Evolutionary conservation across 495 filamentous ascomycete species (phyloP).

Genomic region (Chaetomium cochliodes): DNA sequence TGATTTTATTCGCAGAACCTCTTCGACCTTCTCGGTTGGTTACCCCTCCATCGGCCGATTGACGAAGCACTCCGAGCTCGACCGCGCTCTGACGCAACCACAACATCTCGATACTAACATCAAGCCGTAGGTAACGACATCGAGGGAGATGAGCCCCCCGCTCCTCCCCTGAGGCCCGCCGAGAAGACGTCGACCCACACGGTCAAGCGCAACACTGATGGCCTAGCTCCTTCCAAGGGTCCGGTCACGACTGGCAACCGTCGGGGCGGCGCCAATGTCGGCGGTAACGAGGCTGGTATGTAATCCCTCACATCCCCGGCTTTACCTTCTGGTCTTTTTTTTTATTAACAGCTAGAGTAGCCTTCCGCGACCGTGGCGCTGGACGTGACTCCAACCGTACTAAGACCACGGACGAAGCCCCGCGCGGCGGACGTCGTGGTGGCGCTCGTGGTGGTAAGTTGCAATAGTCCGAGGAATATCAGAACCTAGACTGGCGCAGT

Average conservation of each 20-base stretch:
- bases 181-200: slow-evolving; percentile 77
- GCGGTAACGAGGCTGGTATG: slow-evolving; percentile 80
- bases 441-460: slow-evolving; percentile 54
- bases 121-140: slow-evolving; percentile 71
- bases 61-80: not conserved
- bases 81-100: not conserved
- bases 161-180: slow-evolving; percentile 77
- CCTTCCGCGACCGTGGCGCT: slow-evolving; percentile 87
- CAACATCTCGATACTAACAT: slow-evolving; percentile 25
- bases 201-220: slow-evolving; percentile 86
- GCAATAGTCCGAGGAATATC: not conserved
- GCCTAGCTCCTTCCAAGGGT: slow-evolving; percentile 61
- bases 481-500: not conserved
- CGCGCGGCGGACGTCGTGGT: slow-evolving; percentile 53
- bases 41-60: slow-evolving; percentile 21
- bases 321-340: not conserved
- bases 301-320: slow-evolving; percentile 10
- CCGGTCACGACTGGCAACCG: slow-evolving; percentile 44
- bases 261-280: slow-evolving; percentile 54
- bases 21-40: slow-evolving; percentile 81
- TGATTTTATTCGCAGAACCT: slow-evolving; percentile 59
- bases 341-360: slow-evolving; percentile 45
- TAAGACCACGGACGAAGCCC: slow-evolving; percentile 71
- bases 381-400: slow-evolving; percentile 78
- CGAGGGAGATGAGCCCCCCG: slow-evolving; percentile 76